A percentile compares a stretch with the other conserved stretches of the same genome.
Evolutionary conservation across 2,329 filamentous ascomycete species (phyloP).

Genomic region (Stagonosporopsis cucurbitacearum): DNA sequence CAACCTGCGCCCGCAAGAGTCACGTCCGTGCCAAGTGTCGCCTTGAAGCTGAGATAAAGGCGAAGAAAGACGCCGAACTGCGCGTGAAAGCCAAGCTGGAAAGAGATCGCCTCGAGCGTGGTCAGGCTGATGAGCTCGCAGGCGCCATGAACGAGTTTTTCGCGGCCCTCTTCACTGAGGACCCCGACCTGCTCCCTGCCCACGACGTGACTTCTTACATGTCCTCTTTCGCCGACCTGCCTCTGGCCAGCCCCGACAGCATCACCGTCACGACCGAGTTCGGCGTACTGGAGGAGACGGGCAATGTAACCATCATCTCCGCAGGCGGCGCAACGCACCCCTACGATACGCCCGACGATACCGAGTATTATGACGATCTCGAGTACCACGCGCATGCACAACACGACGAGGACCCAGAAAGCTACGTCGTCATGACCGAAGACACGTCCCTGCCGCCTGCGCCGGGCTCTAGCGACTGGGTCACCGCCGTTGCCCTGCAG

Average conservation of each 20-base stretch:
- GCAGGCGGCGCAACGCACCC: conserved; percentile 25
- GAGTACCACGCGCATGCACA: background rate
- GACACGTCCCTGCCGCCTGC: background rate
- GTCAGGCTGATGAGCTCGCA: conserved; percentile 44
- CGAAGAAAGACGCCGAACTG: conserved; percentile 40
- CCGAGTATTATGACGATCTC: conserved; percentile 8
- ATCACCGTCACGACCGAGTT: conserved; percentile 47
- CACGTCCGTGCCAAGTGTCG: conserved; percentile 45
- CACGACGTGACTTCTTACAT: conserved; percentile 10
- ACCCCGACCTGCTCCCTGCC: background rate
- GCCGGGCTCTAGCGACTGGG: background rate
- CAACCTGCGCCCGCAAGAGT: conserved; percentile 44
- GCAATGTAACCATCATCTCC: conserved; percentile 38
- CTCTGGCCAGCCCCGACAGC: conserved; percentile 39
- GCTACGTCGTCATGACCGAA: conserved; percentile 13
- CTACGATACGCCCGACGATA: conserved; percentile 14
- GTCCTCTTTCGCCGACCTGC: conserved; percentile 15
- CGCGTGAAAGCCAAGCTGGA: conserved; percentile 38
- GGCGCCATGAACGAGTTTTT: conserved; percentile 47
- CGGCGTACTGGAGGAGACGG: conserved; percentile 42
- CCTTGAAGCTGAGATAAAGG: conserved; percentile 44
- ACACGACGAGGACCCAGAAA: background rate
- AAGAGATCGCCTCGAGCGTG: conserved; percentile 44
- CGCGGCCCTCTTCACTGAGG: conserved; percentile 31
- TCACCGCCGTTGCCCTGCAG: conserved; percentile 9